A percentile compares a stretch with the other conserved stretches of the same genome.
Evolutionary conservation across 2,329 filamentous ascomycete genomes (phyloP).

Genomic region (Colletotrichum tamarilloi): DNA sequence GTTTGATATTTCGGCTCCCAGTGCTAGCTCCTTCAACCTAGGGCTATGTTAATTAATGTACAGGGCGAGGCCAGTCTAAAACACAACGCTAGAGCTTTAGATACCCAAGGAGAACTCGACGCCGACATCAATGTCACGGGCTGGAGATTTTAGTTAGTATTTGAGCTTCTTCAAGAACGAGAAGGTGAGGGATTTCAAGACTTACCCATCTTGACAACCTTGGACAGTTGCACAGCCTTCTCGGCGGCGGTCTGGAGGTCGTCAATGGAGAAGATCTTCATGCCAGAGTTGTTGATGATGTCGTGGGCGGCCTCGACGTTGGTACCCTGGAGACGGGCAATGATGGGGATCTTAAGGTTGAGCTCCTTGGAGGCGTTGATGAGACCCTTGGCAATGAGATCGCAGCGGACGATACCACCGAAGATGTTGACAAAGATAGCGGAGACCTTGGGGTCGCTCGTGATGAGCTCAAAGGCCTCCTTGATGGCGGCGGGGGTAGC

Average conservation of each 20-base stretch:
- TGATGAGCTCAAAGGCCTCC: slow-evolving; percentile 98
- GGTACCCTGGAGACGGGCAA: slow-evolving; percentile 96
- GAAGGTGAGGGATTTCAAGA: slow-evolving; percentile 38
- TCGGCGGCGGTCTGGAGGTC: slow-evolving; percentile 97
- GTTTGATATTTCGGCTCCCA: slow-evolving; percentile 9
- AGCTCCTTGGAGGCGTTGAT: slow-evolving; percentile 95
- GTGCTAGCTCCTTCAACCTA: slow-evolving; percentile 27
- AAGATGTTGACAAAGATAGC: slow-evolving; percentile 99
- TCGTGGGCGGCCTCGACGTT: slow-evolving; percentile 97
- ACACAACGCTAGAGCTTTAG: slow-evolving; percentile 60
- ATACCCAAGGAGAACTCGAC: slow-evolving; percentile 96
- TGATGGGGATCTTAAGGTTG: slow-evolving; percentile 96
- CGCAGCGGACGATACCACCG: slow-evolving; percentile 97
- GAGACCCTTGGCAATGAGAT: slow-evolving; percentile 95
- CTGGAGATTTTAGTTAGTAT: slow-evolving; percentile 52
- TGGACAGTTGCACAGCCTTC: slow-evolving; percentile 98
- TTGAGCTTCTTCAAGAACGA: slow-evolving; percentile 10
- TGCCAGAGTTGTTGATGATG: slow-evolving; percentile 93
- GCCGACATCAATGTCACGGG: slow-evolving; percentile 95
- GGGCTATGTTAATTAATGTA: slow-evolving; percentile 38
- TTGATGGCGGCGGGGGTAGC: slow-evolving; percentile 96
- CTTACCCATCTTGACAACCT: slow-evolving; percentile 98
- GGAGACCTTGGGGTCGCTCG: slow-evolving; percentile 96
- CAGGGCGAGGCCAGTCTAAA: slow-evolving; percentile 35
- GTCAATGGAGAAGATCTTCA: slow-evolving; percentile 99